A percentile compares a stretch with the other conserved stretches of the same genome.
Conservation (phyloP, 2,329 filamentous ascomycete species). For the Alternaria arbusti region DNA sequence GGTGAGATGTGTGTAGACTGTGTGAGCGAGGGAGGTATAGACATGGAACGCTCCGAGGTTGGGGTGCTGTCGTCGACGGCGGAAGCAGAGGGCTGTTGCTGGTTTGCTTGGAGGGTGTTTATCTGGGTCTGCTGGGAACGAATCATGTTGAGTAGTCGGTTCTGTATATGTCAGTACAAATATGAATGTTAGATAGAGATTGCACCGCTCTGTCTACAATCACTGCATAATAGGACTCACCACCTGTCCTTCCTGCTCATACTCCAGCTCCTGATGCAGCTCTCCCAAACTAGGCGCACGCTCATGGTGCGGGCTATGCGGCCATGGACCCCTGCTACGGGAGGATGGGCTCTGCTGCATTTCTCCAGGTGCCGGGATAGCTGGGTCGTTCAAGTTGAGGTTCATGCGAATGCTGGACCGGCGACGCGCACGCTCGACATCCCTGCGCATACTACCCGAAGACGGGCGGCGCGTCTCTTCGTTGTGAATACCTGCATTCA, state of each 20-base stretch:
- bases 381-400: slow-evolving; percentile 74
- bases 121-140: slow-evolving; percentile 76
- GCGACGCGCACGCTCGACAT: slow-evolving; percentile 59
- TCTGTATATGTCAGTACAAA: slow-evolving; percentile 53
- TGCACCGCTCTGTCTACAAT: too few relatives aligned
- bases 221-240: slow-evolving; percentile 51
- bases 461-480: slow-evolving; percentile 59
- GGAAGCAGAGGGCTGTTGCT: slow-evolving; percentile 50
- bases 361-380: slow-evolving; percentile 71
- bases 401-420: slow-evolving; percentile 75
- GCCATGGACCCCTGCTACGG: slow-evolving; percentile 41
- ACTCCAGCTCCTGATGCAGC: slow-evolving; percentile 79
- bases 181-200: too few relatives aligned
- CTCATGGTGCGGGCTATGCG: slow-evolving; percentile 66
- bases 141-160: slow-evolving; percentile 79
- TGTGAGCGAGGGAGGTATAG: slow-evolving; percentile 42
- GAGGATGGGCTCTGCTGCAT: slow-evolving; percentile 60
- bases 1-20: slow-evolving; percentile 34
- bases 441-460: slow-evolving; percentile 58
- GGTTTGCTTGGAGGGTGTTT: slow-evolving; percentile 59
- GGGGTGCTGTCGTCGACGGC: slow-evolving; percentile 61
- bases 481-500: slow-evolving; percentile 77
- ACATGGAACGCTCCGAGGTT: slow-evolving; percentile 56
- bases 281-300: slow-evolving; percentile 75
- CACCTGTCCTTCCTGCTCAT: slow-evolving; percentile 79